Evolutionary conservation across 257 asterid species (phyloP), one percentile per base, ranked within the genome.

Genomic region (Solanum chilense): DNA sequence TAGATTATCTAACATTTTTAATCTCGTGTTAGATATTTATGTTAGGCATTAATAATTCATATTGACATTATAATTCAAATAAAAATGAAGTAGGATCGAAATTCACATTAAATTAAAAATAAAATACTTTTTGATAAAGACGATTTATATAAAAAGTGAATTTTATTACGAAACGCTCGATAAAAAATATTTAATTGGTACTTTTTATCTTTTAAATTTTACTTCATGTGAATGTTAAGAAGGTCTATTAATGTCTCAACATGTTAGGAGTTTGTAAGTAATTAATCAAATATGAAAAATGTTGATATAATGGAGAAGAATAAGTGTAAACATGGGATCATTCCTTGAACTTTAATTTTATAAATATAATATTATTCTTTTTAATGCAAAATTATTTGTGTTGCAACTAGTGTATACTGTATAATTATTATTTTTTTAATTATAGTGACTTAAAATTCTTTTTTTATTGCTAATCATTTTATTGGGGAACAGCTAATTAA

Each of bases 61-160:
- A 6, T 66, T 66, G 37, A 66, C 1, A 27, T 2, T 66, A 13
- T 12, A 1, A 25, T 1, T 7, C 9, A 6, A 66, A 66, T 12
- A 66, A 66, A 18, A 1, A 56, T 20, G 3, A 56, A 1, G 2
- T 68, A 68, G 21, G 18, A 1, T 29, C 0, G 5, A 29, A 29
- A 12, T 27, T 68, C 0, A 23, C 2, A 0, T 62, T 1, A 0
- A 23, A 4, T 0, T 3, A 25, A 68, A 12, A 68, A 68, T 29
- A 68, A 68, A 29, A 0, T 29, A 29, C 1, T 70, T 31, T 16
- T 31, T 33, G 11, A 16, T 6, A 3, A 31, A 66, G 2, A 11
- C 2, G 3, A 3, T 27, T 25, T 0, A 27, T 66, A 27, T 13
- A 10, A 68, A 2, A 68, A 0, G 0, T 4, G 3, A 62, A 62